These are phyloP conservation scores for Dunaliella primolecta DNA, from an alignment of 139 green algal species.

Conservation along the genomic window DNA sequence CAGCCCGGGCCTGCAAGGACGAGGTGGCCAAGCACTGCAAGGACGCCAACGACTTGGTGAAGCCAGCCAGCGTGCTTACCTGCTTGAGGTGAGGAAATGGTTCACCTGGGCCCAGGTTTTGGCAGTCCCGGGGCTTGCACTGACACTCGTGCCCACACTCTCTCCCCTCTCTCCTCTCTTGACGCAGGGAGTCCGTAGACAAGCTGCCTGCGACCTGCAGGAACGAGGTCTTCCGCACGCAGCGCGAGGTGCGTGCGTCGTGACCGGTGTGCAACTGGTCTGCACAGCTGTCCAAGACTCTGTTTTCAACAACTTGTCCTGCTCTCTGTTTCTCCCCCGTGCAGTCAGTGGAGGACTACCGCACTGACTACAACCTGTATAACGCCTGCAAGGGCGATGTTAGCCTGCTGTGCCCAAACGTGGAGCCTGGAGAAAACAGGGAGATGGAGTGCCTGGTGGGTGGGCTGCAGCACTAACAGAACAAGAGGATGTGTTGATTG, in stretches of 20 bases:
- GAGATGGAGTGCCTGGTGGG: constrained; percentile 73
- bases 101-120: too few species aligned
- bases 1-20: constrained; percentile 62
- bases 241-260: constrained; percentile 47
- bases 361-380: constrained; percentile 60
- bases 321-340: neutral
- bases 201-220: constrained; percentile 50
- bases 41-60: constrained; percentile 25
- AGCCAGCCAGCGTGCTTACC: constrained; percentile 43
- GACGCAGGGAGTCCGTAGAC: constrained; percentile 41
- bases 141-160: neutral
- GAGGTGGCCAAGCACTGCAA: constrained; percentile 67
- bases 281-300: neutral
- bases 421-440: constrained; percentile 49
- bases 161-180: neutral
- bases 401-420: constrained; percentile 49
- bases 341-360: constrained; percentile 65
- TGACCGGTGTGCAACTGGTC: too few species aligned
- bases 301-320: neutral
- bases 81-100: constrained; percentile 66
- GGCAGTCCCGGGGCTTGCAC: too few species aligned
- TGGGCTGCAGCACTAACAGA: neutral
- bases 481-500: too few species aligned
- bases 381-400: constrained; percentile 52
- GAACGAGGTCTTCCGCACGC: constrained; percentile 48